These are phyloP conservation scores for Centrapalus pauciflorus DNA, from an alignment of 129 eudicot genomes.

Conservation along the genomic window DNA sequence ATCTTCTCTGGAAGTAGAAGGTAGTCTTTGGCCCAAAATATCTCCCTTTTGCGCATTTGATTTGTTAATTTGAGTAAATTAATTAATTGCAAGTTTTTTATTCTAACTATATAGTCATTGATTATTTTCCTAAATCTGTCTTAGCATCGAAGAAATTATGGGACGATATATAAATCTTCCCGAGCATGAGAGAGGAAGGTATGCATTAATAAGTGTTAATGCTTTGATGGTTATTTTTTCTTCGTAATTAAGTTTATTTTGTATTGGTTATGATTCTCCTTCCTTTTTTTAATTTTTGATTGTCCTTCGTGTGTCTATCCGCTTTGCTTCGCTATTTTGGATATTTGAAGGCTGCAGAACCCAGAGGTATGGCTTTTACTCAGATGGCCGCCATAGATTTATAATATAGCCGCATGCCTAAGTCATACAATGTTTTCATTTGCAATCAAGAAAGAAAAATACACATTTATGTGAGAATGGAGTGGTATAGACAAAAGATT, in stretches of 20 bases:
- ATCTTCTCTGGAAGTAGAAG: slow-evolving; percentile 61
- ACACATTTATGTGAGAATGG: neutral
- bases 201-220: slow-evolving; percentile 7
- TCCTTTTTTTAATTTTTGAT: neutral
- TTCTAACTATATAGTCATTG: neutral
- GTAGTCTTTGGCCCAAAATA: slow-evolving; percentile 9
- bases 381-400: neutral
- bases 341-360: slow-evolving; percentile 53
- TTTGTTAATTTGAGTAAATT: neutral
- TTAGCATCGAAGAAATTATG: slow-evolving; percentile 69
- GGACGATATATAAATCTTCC: slow-evolving; percentile 65
- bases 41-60: neutral
- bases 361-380: slow-evolving; percentile 50
- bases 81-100: neutral
- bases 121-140: slow-evolving; percentile 5
- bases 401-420: neutral
- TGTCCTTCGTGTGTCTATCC: neutral
- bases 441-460: neutral
- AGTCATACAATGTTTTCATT: slow-evolving; percentile 8
- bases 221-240: neutral
- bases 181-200: slow-evolving; percentile 81
- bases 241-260: neutral
- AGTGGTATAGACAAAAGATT: neutral
- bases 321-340: neutral
- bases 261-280: slow-evolving; percentile 4